Conservation (phyloP, 2,329 filamentous ascomycete species). For the Aspergillus sp. region DNA sequence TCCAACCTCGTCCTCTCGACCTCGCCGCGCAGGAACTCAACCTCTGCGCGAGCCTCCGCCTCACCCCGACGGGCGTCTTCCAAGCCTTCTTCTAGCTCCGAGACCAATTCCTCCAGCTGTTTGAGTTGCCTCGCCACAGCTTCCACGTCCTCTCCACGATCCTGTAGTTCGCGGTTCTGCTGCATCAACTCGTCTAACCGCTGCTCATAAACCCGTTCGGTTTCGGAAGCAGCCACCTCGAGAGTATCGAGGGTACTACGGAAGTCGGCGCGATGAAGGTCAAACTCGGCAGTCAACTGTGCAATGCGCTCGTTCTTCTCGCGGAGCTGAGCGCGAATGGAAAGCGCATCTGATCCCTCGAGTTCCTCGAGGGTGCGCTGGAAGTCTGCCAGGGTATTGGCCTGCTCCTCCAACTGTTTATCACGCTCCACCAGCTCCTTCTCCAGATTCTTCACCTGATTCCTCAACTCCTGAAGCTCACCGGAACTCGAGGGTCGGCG, state of each 20-base stretch:
- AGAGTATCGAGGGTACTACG: conserved; percentile 94
- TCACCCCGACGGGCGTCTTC: conserved; percentile 93
- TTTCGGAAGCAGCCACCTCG: conserved; percentile 93
- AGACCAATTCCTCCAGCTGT: conserved; percentile 91
- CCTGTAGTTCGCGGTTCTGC: conserved; percentile 78
- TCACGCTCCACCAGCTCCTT: conserved; percentile 79
- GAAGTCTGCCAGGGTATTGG: conserved; percentile 80
- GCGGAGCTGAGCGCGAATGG: conserved; percentile 76
- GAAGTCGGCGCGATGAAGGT: conserved; percentile 92
- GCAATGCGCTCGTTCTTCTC: conserved; percentile 98
- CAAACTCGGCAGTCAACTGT: conserved; percentile 89
- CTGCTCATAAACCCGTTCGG: conserved; percentile 83
- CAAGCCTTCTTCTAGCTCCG: conserved; percentile 92
- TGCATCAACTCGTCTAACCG: conserved; percentile 61
- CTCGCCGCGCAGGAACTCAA: conserved; percentile 91
- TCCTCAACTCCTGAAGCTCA: conserved; percentile 50
- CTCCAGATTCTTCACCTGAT: conserved; percentile 71
- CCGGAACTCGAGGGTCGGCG: conserved; percentile 22
- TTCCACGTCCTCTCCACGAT: conserved; percentile 83
- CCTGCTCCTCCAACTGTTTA: conserved; percentile 83
- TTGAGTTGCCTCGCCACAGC: conserved; percentile 88
- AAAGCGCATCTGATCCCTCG: conserved; percentile 70
- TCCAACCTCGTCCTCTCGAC: conserved; percentile 89
- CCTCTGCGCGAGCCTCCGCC: conserved; percentile 90
- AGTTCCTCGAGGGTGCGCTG: conserved; percentile 82